These are phyloP conservation scores for Parachlorella kessleri DNA, from an alignment of 139 green algal species.

Conservation along the genomic window DNA sequence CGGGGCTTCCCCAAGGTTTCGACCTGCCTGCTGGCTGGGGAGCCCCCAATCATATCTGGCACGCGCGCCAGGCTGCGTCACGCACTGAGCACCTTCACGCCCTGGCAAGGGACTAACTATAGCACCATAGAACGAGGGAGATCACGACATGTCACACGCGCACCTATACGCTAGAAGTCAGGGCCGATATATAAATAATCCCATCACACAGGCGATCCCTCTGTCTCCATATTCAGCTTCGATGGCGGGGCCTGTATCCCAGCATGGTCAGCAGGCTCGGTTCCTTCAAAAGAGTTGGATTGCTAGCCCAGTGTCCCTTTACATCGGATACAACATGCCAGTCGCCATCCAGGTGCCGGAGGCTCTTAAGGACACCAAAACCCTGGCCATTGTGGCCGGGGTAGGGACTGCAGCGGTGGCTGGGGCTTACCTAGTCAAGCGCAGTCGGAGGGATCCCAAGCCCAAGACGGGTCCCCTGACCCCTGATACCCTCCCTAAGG, in stretches of 20 bases:
- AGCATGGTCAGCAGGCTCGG: neutral
- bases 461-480: conserved; percentile 59
- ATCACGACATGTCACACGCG: too few species aligned
- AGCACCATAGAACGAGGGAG: too few species aligned
- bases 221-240: too few species aligned
- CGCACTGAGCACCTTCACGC: too few species aligned
- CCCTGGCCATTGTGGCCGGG: neutral
- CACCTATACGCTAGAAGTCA: too few species aligned
- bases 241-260: neutral
- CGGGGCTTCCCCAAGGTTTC: too few species aligned
- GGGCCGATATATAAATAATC: neutral
- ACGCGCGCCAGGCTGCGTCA: too few species aligned
- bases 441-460: conserved; percentile 15
- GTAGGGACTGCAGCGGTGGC: neutral
- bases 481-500: conserved; percentile 64
- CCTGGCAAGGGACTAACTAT: too few species aligned
- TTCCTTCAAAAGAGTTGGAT: neutral
- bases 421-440: neutral
- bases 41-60: too few species aligned
- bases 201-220: too few species aligned
- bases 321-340: neutral
- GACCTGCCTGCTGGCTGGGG: neutral
- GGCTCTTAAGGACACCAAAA: neutral
- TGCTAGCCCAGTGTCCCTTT: neutral
- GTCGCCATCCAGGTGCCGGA: neutral